phyloP scores from a whole-genome alignment of 2,329 filamentous ascomycete genomes.

The Teratosphaeria destructans region DNA sequence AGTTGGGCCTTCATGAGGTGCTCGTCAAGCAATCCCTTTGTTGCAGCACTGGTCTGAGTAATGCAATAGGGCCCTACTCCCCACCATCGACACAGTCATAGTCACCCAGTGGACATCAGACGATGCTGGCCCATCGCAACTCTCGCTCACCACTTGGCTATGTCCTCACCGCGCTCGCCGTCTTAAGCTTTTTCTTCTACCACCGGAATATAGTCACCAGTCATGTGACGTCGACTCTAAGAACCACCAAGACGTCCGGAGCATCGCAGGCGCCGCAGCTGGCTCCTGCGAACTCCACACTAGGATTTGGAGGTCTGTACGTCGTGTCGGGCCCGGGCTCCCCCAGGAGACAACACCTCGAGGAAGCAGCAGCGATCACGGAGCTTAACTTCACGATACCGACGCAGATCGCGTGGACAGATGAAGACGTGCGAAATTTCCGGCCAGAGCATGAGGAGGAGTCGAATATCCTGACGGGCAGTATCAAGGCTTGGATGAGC shows the following conservation, averaged over 20 bases:
- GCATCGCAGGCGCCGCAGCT: background rate
- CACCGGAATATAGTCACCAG: background rate
- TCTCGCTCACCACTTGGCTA: conserved; percentile 1
- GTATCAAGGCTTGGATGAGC: conserved; percentile 30
- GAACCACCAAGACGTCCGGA: background rate
- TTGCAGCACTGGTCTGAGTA: background rate
- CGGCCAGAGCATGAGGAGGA: conserved; percentile 14
- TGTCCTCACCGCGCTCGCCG: background rate
- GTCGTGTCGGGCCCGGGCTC: conserved; percentile 28
- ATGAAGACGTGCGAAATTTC: conserved; percentile 21
- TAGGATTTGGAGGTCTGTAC: conserved; percentile 28
- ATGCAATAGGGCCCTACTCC: background rate
- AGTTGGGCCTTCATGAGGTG: no score
- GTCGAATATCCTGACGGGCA: conserved; percentile 24
- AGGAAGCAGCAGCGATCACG: conserved; percentile 29
- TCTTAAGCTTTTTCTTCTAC: background rate
- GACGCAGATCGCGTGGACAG: conserved; percentile 26
- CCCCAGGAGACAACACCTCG: conserved; percentile 22
- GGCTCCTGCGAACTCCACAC: conserved; percentile 13
- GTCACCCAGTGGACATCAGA: background rate
- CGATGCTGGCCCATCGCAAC: conserved; percentile 3
- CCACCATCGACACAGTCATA: background rate
- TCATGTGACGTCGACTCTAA: background rate
- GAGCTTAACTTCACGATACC: conserved; percentile 28
- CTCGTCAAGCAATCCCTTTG: background rate